Evolutionary conservation across 2,329 filamentous ascomycete species (phyloP).

Genomic region (Fusarium sp.): DNA sequence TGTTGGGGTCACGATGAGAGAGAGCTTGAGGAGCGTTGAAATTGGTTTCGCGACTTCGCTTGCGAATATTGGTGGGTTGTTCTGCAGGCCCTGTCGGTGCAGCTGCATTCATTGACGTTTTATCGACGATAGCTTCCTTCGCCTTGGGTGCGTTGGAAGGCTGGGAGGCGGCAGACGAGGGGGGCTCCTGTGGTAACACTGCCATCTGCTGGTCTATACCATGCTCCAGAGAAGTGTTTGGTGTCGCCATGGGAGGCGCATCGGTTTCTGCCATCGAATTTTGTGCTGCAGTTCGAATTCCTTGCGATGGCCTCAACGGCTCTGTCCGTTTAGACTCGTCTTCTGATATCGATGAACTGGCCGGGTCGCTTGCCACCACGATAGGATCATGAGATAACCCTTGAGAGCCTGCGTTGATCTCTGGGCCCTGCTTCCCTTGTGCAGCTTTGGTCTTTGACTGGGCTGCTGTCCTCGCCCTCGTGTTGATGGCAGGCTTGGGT

Average conservation of each 20-base stretch:
- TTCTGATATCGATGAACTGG: constrained; percentile 15
- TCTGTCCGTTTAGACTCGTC: background rate
- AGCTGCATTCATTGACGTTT: background rate
- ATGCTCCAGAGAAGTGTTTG: background rate
- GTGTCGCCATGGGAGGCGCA: background rate
- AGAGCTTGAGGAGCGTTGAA: background rate
- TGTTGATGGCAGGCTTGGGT: background rate
- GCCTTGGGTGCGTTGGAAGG: background rate
- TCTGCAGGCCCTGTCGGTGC: background rate
- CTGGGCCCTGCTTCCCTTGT: background rate
- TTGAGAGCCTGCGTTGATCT: background rate
- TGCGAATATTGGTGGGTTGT: background rate
- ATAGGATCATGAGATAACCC: constrained; percentile 14
- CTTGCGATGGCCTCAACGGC: background rate
- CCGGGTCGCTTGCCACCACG: constrained; percentile 33
- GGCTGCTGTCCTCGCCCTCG: background rate
- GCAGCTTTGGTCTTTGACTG: background rate
- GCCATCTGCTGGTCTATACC: background rate
- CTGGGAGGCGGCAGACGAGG: background rate
- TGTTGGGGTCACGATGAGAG: constrained; percentile 26
- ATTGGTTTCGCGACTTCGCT: background rate
- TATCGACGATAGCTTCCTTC: background rate
- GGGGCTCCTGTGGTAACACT: background rate
- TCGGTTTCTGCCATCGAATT: background rate
- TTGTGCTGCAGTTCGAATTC: background rate